phyloP scores from a whole-genome alignment of 192 early-diverging fungal species.

The Anaeromyces robustus region DNA sequence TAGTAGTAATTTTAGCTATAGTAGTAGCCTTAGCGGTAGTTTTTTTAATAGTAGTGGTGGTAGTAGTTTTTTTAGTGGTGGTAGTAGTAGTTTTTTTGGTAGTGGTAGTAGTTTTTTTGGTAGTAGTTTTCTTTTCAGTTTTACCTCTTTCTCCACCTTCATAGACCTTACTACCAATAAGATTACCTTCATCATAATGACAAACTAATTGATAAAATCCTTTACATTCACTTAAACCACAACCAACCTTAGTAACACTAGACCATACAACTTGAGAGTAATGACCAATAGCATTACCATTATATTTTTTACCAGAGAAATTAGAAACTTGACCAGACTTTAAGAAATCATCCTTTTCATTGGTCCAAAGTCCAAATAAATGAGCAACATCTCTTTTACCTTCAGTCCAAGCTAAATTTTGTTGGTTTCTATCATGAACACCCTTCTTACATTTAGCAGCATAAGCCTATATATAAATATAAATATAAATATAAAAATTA shows the following conservation, averaged over 20 bases:
- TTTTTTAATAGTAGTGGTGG: background rate
- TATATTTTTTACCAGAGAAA: too few species aligned
- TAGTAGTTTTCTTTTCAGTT: too few species aligned
- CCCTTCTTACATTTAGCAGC: too few species aligned
- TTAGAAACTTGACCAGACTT: background rate
- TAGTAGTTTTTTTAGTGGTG: too few species aligned
- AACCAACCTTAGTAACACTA: background rate
- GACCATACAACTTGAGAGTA: background rate
- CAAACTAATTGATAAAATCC: background rate
- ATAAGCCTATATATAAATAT: too few species aligned
- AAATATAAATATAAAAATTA: too few species aligned
- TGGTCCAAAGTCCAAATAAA: background rate
- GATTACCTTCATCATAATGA: background rate
- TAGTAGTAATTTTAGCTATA: background rate
- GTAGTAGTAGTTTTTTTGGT: too few species aligned
- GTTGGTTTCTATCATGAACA: too few species aligned
- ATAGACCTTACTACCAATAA: background rate
- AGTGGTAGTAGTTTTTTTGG: too few species aligned
- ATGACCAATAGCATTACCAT: background rate
- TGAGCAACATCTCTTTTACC: background rate
- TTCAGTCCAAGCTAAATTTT: background rate
- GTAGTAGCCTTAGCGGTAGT: too few species aligned
- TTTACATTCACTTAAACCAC: background rate
- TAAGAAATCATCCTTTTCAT: background rate
- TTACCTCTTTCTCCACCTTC: background rate